phyloP scores from a whole-genome alignment of 345 rosid species.

The Sapria himalayana region DNA sequence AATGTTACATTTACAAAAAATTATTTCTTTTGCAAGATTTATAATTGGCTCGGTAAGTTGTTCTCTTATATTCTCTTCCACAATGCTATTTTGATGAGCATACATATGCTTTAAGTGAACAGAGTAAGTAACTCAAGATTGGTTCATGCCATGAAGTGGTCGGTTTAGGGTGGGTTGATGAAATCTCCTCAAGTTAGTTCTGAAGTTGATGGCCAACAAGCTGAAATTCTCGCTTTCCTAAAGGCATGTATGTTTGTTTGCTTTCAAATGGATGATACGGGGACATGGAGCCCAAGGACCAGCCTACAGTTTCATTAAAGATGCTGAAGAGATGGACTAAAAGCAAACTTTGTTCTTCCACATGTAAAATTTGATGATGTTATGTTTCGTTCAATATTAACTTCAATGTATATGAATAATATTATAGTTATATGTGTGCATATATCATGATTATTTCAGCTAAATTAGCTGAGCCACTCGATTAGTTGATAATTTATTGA shows the following conservation, averaged over 20 bases:
- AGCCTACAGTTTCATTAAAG: constrained; percentile 66
- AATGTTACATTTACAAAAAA: too few relatives aligned
- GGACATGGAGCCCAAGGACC: constrained; percentile 99
- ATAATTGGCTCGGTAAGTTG: constrained; percentile 98
- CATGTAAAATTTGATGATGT: too few relatives aligned
- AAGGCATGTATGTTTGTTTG: constrained; percentile 32
- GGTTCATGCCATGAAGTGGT: constrained; percentile 99
- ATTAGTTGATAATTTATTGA: too few relatives aligned
- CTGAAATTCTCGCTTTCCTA: constrained; percentile 61
- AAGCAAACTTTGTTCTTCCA: constrained; percentile 27
- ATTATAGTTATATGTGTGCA: too few relatives aligned
- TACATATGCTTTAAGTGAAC: too few relatives aligned
- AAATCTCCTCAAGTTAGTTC: constrained; percentile 50
- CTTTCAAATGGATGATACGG: constrained; percentile 62
- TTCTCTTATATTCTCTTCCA: not conserved
- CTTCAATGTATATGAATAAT: too few relatives aligned
- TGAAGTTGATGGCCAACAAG: constrained; percentile 52
- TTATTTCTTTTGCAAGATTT: too few relatives aligned
- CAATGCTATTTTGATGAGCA: too few relatives aligned
- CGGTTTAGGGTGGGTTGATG: constrained; percentile 45
- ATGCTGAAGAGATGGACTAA: constrained; percentile 80
- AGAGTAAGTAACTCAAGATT: constrained; percentile 84
- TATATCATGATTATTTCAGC: too few relatives aligned
- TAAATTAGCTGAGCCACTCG: too few relatives aligned
- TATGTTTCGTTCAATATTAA: too few relatives aligned